These are phyloP conservation scores for Trichoderma erinaceum DNA, from an alignment of 495 filamentous ascomycete species.

Conservation along the genomic window DNA sequence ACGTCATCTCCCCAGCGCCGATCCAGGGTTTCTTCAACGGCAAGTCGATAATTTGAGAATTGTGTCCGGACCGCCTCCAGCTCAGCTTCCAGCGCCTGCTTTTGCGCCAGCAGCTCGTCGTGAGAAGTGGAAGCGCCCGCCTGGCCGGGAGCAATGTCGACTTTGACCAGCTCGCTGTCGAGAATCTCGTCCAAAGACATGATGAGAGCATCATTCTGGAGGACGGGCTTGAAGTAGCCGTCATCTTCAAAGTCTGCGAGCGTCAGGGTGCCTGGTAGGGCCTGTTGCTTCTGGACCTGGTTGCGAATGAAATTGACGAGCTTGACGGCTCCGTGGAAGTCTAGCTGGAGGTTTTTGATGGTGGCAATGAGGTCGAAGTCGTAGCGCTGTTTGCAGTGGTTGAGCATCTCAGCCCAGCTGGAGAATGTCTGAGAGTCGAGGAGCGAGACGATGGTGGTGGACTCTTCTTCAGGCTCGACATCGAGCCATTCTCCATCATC, in stretches of 20 bases:
- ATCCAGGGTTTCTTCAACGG: slow-evolving; percentile 65
- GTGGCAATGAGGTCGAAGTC: slow-evolving; percentile 67
- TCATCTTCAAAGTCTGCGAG: slow-evolving; percentile 63
- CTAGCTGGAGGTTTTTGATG: slow-evolving; percentile 58
- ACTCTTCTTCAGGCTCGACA: slow-evolving; percentile 52
- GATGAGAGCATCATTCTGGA: slow-evolving; percentile 87
- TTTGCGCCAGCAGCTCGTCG: slow-evolving; percentile 46
- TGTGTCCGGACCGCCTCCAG: slow-evolving; percentile 57
- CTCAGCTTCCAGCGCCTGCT: slow-evolving; percentile 63
- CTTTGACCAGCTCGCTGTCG: slow-evolving; percentile 30
- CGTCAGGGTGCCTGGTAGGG: slow-evolving; percentile 49
- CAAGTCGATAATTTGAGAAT: slow-evolving; percentile 63
- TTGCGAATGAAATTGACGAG: slow-evolving; percentile 69
- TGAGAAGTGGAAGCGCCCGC: slow-evolving; percentile 23
- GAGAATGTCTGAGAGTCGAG: slow-evolving; percentile 63
- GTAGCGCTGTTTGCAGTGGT: slow-evolving; percentile 64
- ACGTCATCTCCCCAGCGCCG: slow-evolving; percentile 54
- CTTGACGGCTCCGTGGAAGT: slow-evolving; percentile 78
- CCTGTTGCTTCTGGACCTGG: slow-evolving; percentile 39
- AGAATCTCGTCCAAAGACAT: slow-evolving; percentile 75
- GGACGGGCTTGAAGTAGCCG: slow-evolving; percentile 67
- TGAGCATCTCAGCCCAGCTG: slow-evolving; percentile 59
- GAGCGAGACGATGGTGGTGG: slow-evolving; percentile 60
- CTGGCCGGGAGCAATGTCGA: slow-evolving; percentile 16
- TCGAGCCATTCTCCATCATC: slow-evolving; percentile 78